Base-by-base conservation (phyloP, 2,329 filamentous ascomycete genomes). In the Colletotrichum truncatum region DNA sequence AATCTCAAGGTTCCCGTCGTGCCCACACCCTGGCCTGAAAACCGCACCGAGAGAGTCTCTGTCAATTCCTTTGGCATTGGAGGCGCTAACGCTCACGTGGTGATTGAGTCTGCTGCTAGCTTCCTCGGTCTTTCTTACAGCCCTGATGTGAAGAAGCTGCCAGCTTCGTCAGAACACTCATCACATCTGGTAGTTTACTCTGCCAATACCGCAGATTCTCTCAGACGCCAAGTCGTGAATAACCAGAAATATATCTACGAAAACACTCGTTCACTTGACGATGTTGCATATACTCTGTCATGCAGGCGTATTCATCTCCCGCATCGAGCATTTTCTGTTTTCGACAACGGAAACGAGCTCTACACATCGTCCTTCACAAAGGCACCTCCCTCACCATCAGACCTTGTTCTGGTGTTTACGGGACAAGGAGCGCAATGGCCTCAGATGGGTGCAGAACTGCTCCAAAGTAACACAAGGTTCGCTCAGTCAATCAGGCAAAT, bases 41-140 rank as follows among this genome's bases (percentile, higher is more conserved):
- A 66, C 14, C 56, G 71, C 6, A 72, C 81, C 7, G 80, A 83
- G 2, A 80, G 85, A 14, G 82, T 81, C 30, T 5, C 5, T 61
- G 77, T 88, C 67, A 87, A 87, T 69, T 85, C 81, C 57, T 68
- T 68, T 23, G 64, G 67, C 1, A 49, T 54, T 26, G 64, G 58
- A 14, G 67, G 67, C 21, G 55, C 64, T 11, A 68, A 68, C 23
- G 64, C 64, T 5, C 67, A 68, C 26, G 28, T 36, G 11, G 0
- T 39, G 36, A 6, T 72, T 18, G 70, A 72, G 10, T 68, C 69
- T 9, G 67, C 51, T 11, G 23, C 34, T 12, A 41, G 51, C 12
- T 45, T 46, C 14, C 41, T 36, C 8, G 18, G 46, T 1, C 14
- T 3, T 1, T 3, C 14, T 7, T 7, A 70, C 77, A 7, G 36